Base-by-base conservation (phyloP, 306 rosid genomes). In the Cucurbita maxima region DNA sequence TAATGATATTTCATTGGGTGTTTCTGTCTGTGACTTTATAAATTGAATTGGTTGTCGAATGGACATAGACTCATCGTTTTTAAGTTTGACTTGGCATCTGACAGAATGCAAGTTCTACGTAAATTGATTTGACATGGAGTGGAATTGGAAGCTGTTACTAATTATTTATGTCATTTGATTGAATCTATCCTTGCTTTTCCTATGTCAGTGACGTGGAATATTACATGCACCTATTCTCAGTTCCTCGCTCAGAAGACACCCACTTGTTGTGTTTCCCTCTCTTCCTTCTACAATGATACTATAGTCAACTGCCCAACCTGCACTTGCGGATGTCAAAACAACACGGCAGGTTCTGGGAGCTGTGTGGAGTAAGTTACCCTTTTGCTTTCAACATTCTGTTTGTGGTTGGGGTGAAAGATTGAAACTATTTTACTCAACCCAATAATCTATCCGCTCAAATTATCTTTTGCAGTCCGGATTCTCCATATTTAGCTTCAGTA, bases 211-310 rank as follows among this genome's bases (percentile, higher is more conserved):
- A 94, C 99, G 68, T 94, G 99, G 99, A 94, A 94, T 64, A 40
- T 94, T 80, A 94, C 99, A 50, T 94, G 99, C 88, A 89, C 95
- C 2, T 94, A 91, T 79, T 94, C 99, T 58, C 99, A 94, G 79
- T 94, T 94, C 79, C 83, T 94, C 68, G 97, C 97, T 77, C 97
- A 91, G 76, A 94, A 94, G 96, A 89, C 97, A 38, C 99, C 99
- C 37, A 91, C 88, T 12, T 94, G 99, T 78, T 94, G 99, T 83
- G 99, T 94, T 81, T 94, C 99, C 38, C 96, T 94, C 73, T 94
- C 99, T 18, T 87, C 97, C 78, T 94, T 94, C 90, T 94, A 94
- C 34, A 94, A 94, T 68, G 92, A 94, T 58, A 87, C 96, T 4
- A 71, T 94, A 47, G 96, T 94, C n/a, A 87, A 87, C 84, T 94